Evolutionary conservation across 2,329 filamentous ascomycete genomes (phyloP), one percentile per base, ranked within the genome.

Genomic region (Alternaria infectoria): DNA sequence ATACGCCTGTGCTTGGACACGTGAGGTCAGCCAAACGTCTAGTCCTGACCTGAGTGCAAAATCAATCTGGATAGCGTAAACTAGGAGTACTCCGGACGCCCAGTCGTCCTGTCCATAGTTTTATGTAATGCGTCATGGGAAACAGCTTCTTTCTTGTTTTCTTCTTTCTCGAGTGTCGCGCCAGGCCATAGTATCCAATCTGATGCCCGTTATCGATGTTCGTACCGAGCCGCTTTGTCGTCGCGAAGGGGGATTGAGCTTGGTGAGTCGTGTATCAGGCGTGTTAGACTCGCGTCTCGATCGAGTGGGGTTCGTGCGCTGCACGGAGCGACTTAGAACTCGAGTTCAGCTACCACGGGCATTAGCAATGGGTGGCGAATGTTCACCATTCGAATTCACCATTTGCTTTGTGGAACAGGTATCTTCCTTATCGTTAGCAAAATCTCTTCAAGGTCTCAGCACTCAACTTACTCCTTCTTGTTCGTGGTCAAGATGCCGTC

Each of bases 381-480:
- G 47, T 60, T 66, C 82, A 99, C 96, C 96, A 99, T 81, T 99
- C 96, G 72, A 97, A 98, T 82, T 98, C 96, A 74, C 96, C 96
- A 49, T 91, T 93, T 23, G 94, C 96, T 83, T 98, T 98, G 85
- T 97, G 93, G 83, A 99, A 99, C 69, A 99, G 92, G 77, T 97
- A 97, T 81, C 87, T 89, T 69, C 10, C 15, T 3, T 9, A n/a
- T 56, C 15, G 69, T 69, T 57, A 71, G 66, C n/a, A 50, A 12
- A 13, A 8, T 12, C 19, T 36, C 28, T 12, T n/a, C 8, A 26
- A 21, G 1, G 7, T 21, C 9, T 30, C 28, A 19, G 9, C 25
- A 26, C 13, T 12, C 26, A 36, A 85, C 87, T 80, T 81, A 91
- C 86, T 99, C 96, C 82, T 93, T 97, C 71, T 93, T 93, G 70